Conservation (phyloP, 192 early-diverging fungal genomes). For the Coemansia sp. region DNA sequence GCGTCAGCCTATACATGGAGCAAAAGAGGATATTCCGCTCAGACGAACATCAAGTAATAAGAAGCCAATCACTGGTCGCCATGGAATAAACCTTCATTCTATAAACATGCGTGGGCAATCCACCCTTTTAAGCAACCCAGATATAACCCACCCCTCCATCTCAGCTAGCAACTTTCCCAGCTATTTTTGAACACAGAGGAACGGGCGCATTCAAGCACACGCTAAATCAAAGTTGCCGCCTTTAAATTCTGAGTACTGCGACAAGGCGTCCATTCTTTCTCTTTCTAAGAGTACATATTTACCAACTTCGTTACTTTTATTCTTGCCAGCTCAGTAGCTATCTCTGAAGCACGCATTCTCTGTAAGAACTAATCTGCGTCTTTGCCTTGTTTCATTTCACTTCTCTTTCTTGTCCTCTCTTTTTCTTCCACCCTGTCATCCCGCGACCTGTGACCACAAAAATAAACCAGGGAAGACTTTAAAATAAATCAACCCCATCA, state of each 20-base stretch:
- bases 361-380: not conserved
- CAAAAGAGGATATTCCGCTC: too few species aligned
- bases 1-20: too few species aligned
- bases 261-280: slow-evolving; percentile 5
- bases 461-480: slow-evolving; percentile 2
- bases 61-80: slow-evolving; percentile 2
- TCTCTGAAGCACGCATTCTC: slow-evolving; percentile 7
- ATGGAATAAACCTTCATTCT: not conserved
- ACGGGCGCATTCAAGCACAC: too few species aligned
- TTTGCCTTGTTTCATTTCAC: too few species aligned
- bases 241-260: not conserved
- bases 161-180: too few species aligned
- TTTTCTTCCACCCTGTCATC: not conserved
- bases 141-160: too few species aligned
- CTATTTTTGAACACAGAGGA: too few species aligned
- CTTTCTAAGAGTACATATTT: not conserved
- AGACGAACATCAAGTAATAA: too few species aligned
- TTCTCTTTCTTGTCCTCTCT: slow-evolving; percentile 4
- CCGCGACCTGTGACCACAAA: slow-evolving; percentile 4
- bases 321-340: not conserved
- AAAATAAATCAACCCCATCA: not conserved
- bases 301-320: slow-evolving; percentile 7
- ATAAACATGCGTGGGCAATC: not conserved
- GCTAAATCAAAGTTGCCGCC: not conserved
- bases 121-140: not conserved